Conservation (phyloP, 2,329 filamentous ascomycete genomes). For the Keithomyces neogunnii region DNA sequence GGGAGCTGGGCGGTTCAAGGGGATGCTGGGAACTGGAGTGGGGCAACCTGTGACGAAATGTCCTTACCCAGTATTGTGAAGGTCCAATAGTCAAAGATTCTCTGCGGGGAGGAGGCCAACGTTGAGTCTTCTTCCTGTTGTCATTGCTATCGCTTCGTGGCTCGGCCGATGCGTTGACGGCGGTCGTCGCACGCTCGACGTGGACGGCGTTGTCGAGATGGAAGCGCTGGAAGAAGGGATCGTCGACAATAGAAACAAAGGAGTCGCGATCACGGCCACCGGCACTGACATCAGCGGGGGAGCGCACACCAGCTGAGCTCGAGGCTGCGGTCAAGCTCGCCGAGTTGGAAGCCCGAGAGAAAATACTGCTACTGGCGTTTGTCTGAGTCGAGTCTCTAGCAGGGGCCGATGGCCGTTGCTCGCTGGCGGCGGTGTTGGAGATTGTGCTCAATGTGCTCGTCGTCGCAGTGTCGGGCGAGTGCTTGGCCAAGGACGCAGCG, state of each 20-base stretch:
- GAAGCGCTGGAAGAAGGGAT: constrained; percentile 44
- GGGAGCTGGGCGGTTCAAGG: constrained; percentile 1
- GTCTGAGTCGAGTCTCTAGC: constrained; percentile 16
- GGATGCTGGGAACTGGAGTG: not conserved
- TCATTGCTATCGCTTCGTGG: constrained; percentile 29
- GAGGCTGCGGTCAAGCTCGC: constrained; percentile 7
- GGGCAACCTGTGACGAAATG: constrained; percentile 3
- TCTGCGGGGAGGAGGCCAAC: constrained; percentile 38
- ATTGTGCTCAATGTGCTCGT: constrained; percentile 5
- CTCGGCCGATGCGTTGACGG: constrained; percentile 17
- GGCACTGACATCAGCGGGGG: constrained; percentile 17
- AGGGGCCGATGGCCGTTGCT: constrained; percentile 11
- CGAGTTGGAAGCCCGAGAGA: constrained; percentile 9
- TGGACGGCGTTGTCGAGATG: constrained; percentile 22
- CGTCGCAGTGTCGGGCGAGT: constrained; percentile 4
- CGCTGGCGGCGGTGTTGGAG: constrained; percentile 2
- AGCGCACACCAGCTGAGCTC: constrained; percentile 8
- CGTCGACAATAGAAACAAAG: constrained; percentile 44
- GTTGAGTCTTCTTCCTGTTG: constrained; percentile 22
- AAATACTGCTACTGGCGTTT: constrained; percentile 13
- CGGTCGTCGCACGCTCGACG: constrained; percentile 14
- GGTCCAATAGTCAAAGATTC: constrained; percentile 37
- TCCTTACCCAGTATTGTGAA: constrained; percentile 27
- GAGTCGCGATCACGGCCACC: constrained; percentile 33
- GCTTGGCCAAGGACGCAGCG: constrained; percentile 8